A percentile compares a stretch with the other conserved stretches of the same genome.
Conservation (phyloP, 352 stramenopile genomes). For the Phytophthora brassicae region DNA sequence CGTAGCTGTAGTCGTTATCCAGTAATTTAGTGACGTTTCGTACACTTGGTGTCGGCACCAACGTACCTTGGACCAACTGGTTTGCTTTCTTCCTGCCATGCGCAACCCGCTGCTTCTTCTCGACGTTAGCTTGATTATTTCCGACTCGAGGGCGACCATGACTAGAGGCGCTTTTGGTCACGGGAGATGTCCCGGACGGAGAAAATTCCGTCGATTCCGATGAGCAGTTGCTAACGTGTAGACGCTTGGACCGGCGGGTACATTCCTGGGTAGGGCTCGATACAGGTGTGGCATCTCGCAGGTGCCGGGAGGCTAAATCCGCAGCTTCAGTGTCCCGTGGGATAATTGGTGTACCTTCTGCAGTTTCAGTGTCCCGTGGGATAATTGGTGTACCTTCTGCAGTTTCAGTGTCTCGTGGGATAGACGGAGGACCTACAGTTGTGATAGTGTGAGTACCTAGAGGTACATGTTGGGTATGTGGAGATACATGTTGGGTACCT, state of each 20-base stretch:
- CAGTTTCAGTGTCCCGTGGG: too few species aligned
- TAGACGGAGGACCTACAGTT: too few species aligned
- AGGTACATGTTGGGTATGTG: too few species aligned
- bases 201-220: neutral
- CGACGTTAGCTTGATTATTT: neutral
- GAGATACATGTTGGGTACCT: too few species aligned
- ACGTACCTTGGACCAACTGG: slow-evolving; percentile 2
- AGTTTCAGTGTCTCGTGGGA: too few species aligned
- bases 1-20: slow-evolving; percentile 4
- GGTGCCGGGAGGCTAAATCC: neutral
- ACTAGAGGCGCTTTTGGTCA: neutral
- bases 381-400: too few species aligned
- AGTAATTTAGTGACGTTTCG: neutral
- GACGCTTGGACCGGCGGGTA: neutral
- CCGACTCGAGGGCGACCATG: neutral
- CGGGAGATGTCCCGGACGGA: neutral
- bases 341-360: too few species aligned
- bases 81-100: neutral
- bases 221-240: slow-evolving; percentile 1
- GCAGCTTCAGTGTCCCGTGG: too few species aligned
- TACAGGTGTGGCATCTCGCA: neutral
- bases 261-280: neutral
- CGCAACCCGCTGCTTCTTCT: neutral
- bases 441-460: neutral
- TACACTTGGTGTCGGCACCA: slow-evolving; percentile 2